These are phyloP conservation scores for Juncus effusus DNA, from an alignment of 176 grass and related monocot species.

Conservation along the genomic window DNA sequence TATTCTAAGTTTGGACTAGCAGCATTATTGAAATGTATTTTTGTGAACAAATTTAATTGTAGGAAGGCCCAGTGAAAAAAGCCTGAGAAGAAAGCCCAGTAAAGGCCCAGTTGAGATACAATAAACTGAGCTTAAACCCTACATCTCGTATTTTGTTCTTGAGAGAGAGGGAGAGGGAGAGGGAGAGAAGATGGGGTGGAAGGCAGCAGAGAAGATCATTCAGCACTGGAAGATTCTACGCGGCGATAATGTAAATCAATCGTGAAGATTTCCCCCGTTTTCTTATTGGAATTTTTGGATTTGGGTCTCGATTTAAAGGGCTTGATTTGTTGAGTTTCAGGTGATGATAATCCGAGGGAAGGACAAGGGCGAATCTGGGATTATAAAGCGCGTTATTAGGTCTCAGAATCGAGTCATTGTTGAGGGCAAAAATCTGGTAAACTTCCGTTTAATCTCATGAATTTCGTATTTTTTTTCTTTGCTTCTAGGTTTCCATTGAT, in stretches of 20 bases:
- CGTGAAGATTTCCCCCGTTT: neutral
- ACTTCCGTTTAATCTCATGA: neutral
- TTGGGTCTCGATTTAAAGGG: neutral
- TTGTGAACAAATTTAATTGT: too few species aligned
- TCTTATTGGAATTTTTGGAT: neutral
- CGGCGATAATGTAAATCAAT: conserved; percentile 58
- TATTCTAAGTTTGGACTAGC: too few species aligned
- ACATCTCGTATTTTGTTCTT: too few species aligned
- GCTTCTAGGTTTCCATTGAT: neutral
- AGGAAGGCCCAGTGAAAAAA: too few species aligned
- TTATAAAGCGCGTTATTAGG: conserved; percentile 85
- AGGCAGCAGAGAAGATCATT: conserved; percentile 77
- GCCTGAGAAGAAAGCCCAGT: too few species aligned
- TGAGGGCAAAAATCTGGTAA: conserved; percentile 93
- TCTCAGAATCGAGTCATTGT: conserved; percentile 94
- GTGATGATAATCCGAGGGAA: conserved; percentile 97
- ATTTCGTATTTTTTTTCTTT: neutral
- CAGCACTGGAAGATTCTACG: conserved; percentile 84
- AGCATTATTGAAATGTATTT: too few species aligned
- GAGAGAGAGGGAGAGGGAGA: neutral
- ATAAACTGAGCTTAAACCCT: too few species aligned
- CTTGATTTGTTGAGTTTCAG: conserved; percentile 30
- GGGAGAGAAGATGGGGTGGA: conserved; percentile 71
- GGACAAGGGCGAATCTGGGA: conserved; percentile 72
- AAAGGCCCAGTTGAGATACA: too few species aligned